A percentile compares a stretch with the other conserved stretches of the same genome.
phyloP scores from a whole-genome alignment of 495 filamentous ascomycete genomes.

The Lasiosphaeris hirsuta region DNA sequence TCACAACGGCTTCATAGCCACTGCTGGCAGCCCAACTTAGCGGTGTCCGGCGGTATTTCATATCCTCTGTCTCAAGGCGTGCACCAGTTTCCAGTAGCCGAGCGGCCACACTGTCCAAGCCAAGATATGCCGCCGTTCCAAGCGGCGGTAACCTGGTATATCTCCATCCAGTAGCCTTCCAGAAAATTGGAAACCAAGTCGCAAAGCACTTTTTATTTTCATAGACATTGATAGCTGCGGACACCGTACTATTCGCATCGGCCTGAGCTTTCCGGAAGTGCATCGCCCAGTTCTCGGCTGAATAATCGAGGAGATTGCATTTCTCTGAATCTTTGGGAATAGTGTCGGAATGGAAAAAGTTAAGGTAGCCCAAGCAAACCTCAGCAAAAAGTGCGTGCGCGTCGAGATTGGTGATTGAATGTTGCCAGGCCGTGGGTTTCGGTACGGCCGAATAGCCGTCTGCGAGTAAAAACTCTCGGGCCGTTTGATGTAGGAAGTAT shows the following conservation, averaged over 20 bases:
- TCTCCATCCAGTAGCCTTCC: too few species aligned
- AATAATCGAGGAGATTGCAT: background rate
- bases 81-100: background rate
- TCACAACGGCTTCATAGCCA: too few species aligned
- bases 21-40: too few species aligned
- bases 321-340: background rate
- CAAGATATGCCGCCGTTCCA: background rate
- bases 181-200: background rate
- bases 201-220: background rate
- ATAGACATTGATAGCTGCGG: background rate
- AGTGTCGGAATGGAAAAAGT: background rate
- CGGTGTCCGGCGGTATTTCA: background rate
- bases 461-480: slow-evolving; percentile 24
- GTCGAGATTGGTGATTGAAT: background rate
- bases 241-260: background rate
- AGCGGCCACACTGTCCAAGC: background rate
- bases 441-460: too few species aligned
- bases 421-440: background rate
- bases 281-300: background rate
- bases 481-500: slow-evolving; percentile 31
- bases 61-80: background rate
- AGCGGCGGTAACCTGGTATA: background rate
- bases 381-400: background rate
- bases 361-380: background rate
- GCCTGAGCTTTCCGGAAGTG: background rate